Evolutionary conservation across 768 basidiomycete genomes (phyloP), one percentile per base, ranked within the genome.

Genomic region (Amanita muscaria): DNA sequence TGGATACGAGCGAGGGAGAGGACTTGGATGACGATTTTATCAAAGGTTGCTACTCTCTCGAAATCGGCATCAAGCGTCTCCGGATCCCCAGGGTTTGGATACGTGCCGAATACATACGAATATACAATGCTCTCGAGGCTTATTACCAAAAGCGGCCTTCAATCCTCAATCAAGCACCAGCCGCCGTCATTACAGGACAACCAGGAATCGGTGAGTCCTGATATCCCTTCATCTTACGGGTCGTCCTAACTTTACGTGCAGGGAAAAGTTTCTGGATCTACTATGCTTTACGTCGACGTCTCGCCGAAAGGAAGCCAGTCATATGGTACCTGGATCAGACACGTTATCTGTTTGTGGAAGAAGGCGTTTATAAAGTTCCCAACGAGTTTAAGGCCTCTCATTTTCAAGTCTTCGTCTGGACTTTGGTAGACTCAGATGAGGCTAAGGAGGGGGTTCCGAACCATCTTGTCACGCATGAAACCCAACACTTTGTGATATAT

Each of bases 341-440:
- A 35, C 36, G 35, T 42, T 52, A 49, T 46, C 40, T 52, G 29
- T 54, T 54, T 45, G 53, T 50, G 19, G 46, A 54, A 7, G 53
- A 55, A 30, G 53, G 53, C 14, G 53, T 55, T 30, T 55, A 44
- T 34, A 18, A 37, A 40, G 27, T 49, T 32, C 49, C 51, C 18
- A 41, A 32, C 12, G 21, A 41, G 44, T 53, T 46, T 37, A n/a
- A 33, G 8, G 11, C 27, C 27, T 29, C 27, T 3, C 18, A 35
- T 39, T 53, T 53, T 34, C 15, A 31, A 24, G 22, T 15, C 34
- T 40, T 47, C 33, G 39, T 54, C 42, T 54, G 53, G 53, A 54
- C 51, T 34, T 44, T 54, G 31, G 51, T 51, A 5, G 51, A 54
- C 37, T 42, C 51, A 16, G 53, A 49, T 44, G 48, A 47, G n/a